Evolutionary conservation across 768 basidiomycete species (phyloP).

Genomic region (Chalciporus pseudorubinellus): DNA sequence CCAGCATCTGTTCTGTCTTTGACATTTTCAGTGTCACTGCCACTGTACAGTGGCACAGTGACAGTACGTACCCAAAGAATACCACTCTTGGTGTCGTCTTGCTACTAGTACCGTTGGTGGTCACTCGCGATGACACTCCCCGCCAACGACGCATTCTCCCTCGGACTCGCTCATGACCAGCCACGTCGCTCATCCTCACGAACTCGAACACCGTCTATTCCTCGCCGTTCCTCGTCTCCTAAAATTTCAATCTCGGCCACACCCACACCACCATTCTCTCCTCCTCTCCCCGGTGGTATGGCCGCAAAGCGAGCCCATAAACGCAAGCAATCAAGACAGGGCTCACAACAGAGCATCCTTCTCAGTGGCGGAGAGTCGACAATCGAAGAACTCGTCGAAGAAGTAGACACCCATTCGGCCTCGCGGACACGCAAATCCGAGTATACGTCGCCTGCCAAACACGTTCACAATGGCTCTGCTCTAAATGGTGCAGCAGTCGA

Average conservation of each 20-base stretch:
- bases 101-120: neutral
- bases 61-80: too few species aligned
- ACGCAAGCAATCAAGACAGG: conserved; percentile 24
- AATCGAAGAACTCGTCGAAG: conserved; percentile 27
- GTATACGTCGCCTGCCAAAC: conserved; percentile 8
- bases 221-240: conserved; percentile 48
- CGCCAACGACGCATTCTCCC: conserved; percentile 37
- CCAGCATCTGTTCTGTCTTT: neutral
- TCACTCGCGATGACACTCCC: conserved; percentile 28
- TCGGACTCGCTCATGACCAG: conserved; percentile 36
- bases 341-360: conserved; percentile 19
- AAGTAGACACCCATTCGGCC: conserved; percentile 14
- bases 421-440: conserved; percentile 21
- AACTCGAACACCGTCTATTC: conserved; percentile 23
- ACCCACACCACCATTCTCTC: conserved; percentile 31
- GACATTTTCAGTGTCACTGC: conserved; percentile 12
- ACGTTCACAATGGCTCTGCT: conserved; percentile 4
- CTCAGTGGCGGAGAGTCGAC: conserved; percentile 14
- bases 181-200: conserved; percentile 28
- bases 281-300: conserved; percentile 30
- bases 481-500: conserved; percentile 1
- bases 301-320: conserved; percentile 34
- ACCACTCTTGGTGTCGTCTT: neutral
- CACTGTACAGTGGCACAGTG: conserved; percentile 1
- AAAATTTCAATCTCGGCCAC: conserved; percentile 39